Conservation (phyloP, 305 asterid species). For the Solanum hybrid region DNA sequence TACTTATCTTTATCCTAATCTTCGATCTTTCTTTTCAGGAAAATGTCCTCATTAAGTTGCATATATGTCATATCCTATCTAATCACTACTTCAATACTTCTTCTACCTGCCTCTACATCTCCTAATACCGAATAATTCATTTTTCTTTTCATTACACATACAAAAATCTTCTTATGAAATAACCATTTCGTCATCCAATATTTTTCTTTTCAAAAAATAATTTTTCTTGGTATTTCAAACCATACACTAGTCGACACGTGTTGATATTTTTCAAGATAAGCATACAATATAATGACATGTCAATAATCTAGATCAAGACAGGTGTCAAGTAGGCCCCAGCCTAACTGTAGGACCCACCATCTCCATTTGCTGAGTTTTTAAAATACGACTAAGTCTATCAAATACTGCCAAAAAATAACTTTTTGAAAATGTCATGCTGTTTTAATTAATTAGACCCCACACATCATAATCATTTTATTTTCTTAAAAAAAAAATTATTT, state of each 20-base stretch:
- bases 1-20: too few relatives aligned
- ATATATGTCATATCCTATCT: too few relatives aligned
- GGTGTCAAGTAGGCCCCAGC: neutral
- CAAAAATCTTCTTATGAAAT: too few relatives aligned
- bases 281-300: neutral
- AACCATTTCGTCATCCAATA: neutral
- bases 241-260: neutral
- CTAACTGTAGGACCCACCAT: neutral
- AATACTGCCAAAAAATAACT: conserved; percentile 39
- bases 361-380: conserved; percentile 1
- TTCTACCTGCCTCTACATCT: too few relatives aligned
- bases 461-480: neutral
- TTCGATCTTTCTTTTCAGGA: too few relatives aligned
- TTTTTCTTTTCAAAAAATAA: neutral
- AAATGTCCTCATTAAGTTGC: too few relatives aligned
- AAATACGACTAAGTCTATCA: conserved; percentile 7
- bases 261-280: neutral
- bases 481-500: neutral
- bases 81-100: too few relatives aligned
- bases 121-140: too few relatives aligned
- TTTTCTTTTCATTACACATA: too few relatives aligned
- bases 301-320: neutral
- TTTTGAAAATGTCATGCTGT: conserved; percentile 20
- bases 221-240: neutral
- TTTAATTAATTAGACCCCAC: neutral